phyloP scores from a whole-genome alignment of 116 monocot species.

The Papilionanthe hybrid region DNA sequence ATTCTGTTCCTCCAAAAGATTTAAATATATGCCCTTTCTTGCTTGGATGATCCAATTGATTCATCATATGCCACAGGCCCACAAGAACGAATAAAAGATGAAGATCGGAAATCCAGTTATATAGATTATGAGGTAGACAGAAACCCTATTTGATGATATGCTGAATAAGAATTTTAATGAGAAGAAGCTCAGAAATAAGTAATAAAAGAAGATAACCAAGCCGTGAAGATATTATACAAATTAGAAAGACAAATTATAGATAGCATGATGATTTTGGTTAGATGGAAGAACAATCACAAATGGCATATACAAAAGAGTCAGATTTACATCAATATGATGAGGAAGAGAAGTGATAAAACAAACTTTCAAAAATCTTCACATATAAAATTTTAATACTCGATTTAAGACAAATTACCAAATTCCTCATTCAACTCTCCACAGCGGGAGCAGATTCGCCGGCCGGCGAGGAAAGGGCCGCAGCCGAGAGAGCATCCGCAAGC shows the following conservation, averaged over 20 bases:
- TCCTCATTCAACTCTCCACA: not conserved
- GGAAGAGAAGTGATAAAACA: not conserved
- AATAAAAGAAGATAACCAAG: not conserved
- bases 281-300: slow-evolving; percentile 9
- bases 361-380: not conserved
- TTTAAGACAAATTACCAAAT: not conserved
- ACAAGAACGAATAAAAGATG: too few species aligned
- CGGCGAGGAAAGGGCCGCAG: slow-evolving; percentile 1
- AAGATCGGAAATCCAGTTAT: not conserved
- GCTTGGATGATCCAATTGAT: too few species aligned
- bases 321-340: slow-evolving; percentile 5
- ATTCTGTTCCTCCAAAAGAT: not conserved
- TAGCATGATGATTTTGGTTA: not conserved
- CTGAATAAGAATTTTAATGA: too few species aligned
- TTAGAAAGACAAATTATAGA: not conserved
- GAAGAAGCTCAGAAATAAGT: not conserved
- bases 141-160: too few species aligned
- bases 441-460: not conserved
- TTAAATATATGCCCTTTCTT: not conserved
- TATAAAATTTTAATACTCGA: not conserved
- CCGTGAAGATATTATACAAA: not conserved
- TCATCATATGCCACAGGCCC: too few species aligned
- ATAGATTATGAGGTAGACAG: too few species aligned
- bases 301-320: slow-evolving; percentile 9
- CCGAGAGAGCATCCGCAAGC: slow-evolving; percentile 38